These are phyloP conservation scores for Blumeria hordei DNA, from an alignment of 2,329 filamentous ascomycete genomes.

Conservation along the genomic window DNA sequence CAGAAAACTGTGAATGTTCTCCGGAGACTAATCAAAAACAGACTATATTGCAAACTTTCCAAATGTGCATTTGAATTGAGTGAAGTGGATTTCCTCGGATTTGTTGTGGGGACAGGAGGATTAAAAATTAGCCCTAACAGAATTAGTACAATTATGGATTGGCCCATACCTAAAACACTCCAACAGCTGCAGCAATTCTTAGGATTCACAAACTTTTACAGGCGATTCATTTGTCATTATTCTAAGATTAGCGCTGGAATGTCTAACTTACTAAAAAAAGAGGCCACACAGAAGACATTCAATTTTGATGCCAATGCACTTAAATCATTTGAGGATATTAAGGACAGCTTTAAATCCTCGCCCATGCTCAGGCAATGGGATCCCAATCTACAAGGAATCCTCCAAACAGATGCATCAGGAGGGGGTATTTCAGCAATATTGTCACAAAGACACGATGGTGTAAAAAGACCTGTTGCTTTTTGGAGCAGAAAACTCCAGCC, in stretches of 20 bases:
- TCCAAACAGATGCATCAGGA: constrained; percentile 1
- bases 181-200: constrained; percentile 1
- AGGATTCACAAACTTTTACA: constrained; percentile 1
- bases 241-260: neutral
- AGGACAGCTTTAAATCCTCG: neutral
- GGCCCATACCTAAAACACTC: neutral
- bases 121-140: neutral
- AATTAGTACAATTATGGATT: neutral
- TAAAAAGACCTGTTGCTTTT: neutral
- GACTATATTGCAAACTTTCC: neutral
- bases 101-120: neutral
- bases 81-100: neutral
- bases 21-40: neutral
- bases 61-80: neutral
- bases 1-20: neutral
- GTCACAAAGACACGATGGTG: neutral
- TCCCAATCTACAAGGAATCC: constrained; percentile 1
- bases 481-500: constrained; percentile 1
- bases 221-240: neutral
- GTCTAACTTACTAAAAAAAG: neutral
- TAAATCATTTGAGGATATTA: neutral
- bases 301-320: constrained; percentile 1
- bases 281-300: neutral
- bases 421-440: neutral
- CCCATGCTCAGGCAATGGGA: neutral